phyloP scores from a whole-genome alignment of 164 flowering plant species.

The Vitis labrusca region DNA sequence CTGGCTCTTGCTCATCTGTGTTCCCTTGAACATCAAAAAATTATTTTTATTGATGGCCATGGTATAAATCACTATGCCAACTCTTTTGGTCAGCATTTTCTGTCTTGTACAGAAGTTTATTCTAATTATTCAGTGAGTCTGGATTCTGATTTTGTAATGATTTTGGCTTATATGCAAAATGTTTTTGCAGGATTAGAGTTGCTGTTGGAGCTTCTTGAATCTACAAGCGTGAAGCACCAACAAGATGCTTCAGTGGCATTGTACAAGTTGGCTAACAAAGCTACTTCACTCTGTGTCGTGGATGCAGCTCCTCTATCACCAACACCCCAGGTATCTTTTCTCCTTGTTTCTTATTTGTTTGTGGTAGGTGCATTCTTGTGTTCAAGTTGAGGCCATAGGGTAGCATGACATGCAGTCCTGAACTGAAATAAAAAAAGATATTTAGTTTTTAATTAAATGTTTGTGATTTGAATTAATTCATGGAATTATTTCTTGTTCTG shows the following conservation, averaged over 20 bases:
- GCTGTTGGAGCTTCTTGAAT: slow-evolving; percentile 61
- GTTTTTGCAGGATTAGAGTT: slow-evolving; percentile 49
- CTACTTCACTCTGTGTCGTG: slow-evolving; percentile 43
- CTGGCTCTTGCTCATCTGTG: slow-evolving; percentile 72
- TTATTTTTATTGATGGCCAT: slow-evolving; percentile 56
- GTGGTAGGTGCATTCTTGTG: too few relatives aligned
- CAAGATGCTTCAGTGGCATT: slow-evolving; percentile 57
- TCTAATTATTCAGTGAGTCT: not conserved
- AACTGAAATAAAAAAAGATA: too few relatives aligned
- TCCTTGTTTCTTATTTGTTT: not conserved
- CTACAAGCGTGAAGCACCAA: slow-evolving; percentile 49
- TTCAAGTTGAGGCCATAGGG: too few relatives aligned
- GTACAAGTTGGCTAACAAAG: slow-evolving; percentile 57
- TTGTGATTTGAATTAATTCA: too few relatives aligned
- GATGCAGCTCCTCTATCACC: slow-evolving; percentile 73
- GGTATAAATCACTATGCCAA: slow-evolving; percentile 31
- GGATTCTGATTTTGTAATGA: not conserved
- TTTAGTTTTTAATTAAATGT: too few relatives aligned
- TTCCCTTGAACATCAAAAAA: slow-evolving; percentile 44
- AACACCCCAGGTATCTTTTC: slow-evolving; percentile 47
- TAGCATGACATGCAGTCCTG: too few relatives aligned
- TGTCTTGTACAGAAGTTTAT: not conserved
- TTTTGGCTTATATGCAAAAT: not conserved
- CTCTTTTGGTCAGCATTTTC: not conserved
- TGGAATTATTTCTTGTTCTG: too few relatives aligned